A percentile compares a stretch with the other conserved stretches of the same genome.
Evolutionary conservation across 179 eudicot species (phyloP).

Genomic region (Beta lomatogona): DNA sequence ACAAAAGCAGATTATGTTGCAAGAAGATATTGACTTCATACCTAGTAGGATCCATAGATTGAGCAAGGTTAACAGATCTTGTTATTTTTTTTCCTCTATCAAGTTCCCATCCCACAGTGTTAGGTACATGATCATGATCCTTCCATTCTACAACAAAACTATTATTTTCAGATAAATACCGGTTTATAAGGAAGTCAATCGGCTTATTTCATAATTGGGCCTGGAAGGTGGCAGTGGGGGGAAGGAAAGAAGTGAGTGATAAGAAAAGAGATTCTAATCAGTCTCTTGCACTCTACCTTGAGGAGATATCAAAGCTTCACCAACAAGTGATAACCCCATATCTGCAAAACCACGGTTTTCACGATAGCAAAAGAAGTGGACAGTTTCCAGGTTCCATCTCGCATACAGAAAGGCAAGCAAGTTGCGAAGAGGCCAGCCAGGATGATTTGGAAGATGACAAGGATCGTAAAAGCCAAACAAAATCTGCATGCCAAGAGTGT

Average conservation of each 20-base stretch:
- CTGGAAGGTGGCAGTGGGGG: neutral
- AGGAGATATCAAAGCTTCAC: conserved; percentile 72
- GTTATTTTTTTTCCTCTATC: conserved; percentile 51
- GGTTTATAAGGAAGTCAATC: neutral
- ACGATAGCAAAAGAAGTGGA: conserved; percentile 83
- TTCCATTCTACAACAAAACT: conserved; percentile 51
- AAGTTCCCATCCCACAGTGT: conserved; percentile 81
- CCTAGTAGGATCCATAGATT: conserved; percentile 90
- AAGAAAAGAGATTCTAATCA: conserved; percentile 32
- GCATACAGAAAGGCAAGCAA: conserved; percentile 60
- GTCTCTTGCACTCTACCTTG: conserved; percentile 60
- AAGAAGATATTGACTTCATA: conserved; percentile 34
- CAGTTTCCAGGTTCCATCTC: conserved; percentile 69
- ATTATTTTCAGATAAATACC: conserved; percentile 10
- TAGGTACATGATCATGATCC: conserved; percentile 53
- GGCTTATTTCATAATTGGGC: neutral
- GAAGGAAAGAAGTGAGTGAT: conserved; percentile 1
- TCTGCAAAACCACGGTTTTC: conserved; percentile 92
- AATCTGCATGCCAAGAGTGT: conserved; percentile 47
- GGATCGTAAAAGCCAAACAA: conserved; percentile 96
- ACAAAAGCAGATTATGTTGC: conserved; percentile 9
- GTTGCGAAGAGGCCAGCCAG: conserved; percentile 99
- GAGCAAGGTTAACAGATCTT: conserved; percentile 71
- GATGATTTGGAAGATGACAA: conserved; percentile 71
- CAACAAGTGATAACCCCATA: conserved; percentile 71